Base-by-base conservation (phyloP, 768 basidiomycete genomes). In the Suillus placidus region DNA sequence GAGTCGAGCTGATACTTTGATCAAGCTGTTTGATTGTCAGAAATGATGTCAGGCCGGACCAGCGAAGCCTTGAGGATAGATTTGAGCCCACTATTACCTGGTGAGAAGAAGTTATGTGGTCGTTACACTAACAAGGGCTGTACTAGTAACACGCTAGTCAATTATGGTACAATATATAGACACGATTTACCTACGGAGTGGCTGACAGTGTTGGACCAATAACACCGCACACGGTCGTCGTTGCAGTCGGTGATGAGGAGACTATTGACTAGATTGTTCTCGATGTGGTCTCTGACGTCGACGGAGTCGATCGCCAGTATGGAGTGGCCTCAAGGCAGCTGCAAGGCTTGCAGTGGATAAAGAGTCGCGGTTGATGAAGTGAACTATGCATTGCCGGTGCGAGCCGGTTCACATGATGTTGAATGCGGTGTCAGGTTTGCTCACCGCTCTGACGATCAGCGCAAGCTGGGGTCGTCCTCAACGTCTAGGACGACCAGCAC, bases 201-300 rank as follows among this genome's bases (percentile, higher is more conserved):
- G 57, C 37, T 58, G 57, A 58, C 57, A 3, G 55, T 26, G 23
- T 51, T 32, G 6, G 47, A 14, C 61, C 61, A 56, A 60, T 63
- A 60, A 56, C 54, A 9, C 62, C 16, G n/a, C 56, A 61, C 56
- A 63, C 56, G 35, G 56, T 63, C 9, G 56, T 63, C 6, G 20
- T 6, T 58, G 37, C 8, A 18, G 57, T 18, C 16, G 57, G 23
- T 26, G 57, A n/a, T 18, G 37, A 57, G 23, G 37, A 10, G 7
- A 58, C n/a, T 58, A 40, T 58, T 10, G 10, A 58, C 38, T 40
- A 30, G 6, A 40, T 30, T 6, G 57, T 58, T 37, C 16, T 18
- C 16, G 6, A 40, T 58, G 57, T 40, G 2, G 37, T 58, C 23
- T 38, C 38, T 30, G 57, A 58, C 57, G 57, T 58, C 57, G 57